phyloP scores from a whole-genome alignment of 2,329 filamentous ascomycete genomes.

The Talaromyces sp. region DNA sequence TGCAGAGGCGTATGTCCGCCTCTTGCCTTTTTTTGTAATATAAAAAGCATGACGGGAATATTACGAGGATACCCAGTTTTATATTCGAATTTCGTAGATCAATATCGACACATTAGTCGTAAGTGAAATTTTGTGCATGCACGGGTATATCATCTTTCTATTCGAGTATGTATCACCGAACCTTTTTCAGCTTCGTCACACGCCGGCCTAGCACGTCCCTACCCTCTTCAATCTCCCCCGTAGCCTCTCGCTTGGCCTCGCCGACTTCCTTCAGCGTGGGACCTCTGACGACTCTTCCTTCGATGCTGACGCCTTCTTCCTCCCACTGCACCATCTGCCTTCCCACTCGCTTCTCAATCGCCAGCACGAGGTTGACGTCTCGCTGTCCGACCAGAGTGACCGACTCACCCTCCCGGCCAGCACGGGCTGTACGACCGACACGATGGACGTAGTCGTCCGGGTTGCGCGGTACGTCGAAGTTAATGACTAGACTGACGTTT shows the following conservation, averaged over 20 bases:
- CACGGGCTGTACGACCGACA: conserved; percentile 90
- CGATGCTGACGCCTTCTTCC: conserved; percentile 91
- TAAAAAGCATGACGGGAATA: conserved; percentile 1
- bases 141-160: conserved; percentile 8
- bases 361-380: conserved; percentile 84
- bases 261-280: conserved; percentile 75
- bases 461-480: conserved; percentile 94
- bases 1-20: not conserved
- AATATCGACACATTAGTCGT: not conserved
- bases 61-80: conserved; percentile 9
- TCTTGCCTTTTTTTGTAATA: not conserved
- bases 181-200: conserved; percentile 44
- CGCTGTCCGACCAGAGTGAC: conserved; percentile 89
- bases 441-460: conserved; percentile 97
- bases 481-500: conserved; percentile 81
- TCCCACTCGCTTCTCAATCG: conserved; percentile 78
- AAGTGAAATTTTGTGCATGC: not conserved
- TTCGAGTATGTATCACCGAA: conserved; percentile 20
- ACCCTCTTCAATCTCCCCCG: conserved; percentile 86
- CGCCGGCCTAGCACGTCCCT: conserved; percentile 86
- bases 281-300: conserved; percentile 79
- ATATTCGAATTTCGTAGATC: not conserved
- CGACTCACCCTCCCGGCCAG: conserved; percentile 74
- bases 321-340: conserved; percentile 75
- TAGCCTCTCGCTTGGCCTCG: conserved; percentile 91